These are phyloP conservation scores for Kwoniella heveanensis DNA, from an alignment of 768 basidiomycete species.

Conservation along the genomic window DNA sequence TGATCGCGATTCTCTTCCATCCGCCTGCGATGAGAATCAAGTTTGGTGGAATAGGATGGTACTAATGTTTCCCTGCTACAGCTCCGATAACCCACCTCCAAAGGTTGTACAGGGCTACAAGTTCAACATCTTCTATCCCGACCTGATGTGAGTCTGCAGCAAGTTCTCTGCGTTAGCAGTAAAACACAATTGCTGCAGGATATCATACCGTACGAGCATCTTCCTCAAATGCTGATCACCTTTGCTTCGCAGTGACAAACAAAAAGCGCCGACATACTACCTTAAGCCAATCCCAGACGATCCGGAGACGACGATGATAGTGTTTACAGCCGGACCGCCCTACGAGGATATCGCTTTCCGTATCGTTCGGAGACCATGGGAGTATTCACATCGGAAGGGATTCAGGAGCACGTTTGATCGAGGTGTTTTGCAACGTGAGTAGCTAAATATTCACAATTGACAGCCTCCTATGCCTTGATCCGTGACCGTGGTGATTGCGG, in stretches of 20 bases:
- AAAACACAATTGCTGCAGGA: too few species aligned
- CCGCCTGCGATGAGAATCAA: too few species aligned
- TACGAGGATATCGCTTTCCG: constrained; percentile 99
- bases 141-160: constrained; percentile 69
- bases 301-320: constrained; percentile 87
- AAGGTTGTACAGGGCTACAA: constrained; percentile 99
- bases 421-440: constrained; percentile 75
- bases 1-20: too few species aligned
- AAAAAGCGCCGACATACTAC: constrained; percentile 94
- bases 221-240: constrained; percentile 64
- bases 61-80: too few species aligned
- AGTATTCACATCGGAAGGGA: constrained; percentile 88
- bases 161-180: too few species aligned
- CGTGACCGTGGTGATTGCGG: too few species aligned
- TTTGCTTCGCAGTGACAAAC: constrained; percentile 81
- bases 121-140: constrained; percentile 99
- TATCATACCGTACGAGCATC: too few species aligned
- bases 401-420: constrained; percentile 97
- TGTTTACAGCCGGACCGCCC: constrained; percentile 94
- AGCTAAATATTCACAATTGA: neutral
- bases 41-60: too few species aligned
- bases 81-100: constrained; percentile 90
- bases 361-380: constrained; percentile 97
- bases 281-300: constrained; percentile 92
- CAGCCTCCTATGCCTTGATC: too few species aligned